Evolutionary conservation across 1,139 yeast species (phyloP), one percentile per base, ranked within the genome.

Genomic region (Arxiozyma telluris): DNA sequence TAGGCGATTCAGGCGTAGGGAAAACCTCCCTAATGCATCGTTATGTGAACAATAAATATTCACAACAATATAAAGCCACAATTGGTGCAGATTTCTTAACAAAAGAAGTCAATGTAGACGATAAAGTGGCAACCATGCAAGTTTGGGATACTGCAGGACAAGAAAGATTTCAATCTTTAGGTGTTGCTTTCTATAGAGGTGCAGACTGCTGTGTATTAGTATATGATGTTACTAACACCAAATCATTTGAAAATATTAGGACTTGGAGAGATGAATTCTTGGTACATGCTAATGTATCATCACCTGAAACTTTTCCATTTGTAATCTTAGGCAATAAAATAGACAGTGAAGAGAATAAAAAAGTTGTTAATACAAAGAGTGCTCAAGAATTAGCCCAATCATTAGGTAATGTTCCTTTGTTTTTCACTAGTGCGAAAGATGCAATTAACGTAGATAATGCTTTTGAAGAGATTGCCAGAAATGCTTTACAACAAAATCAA

Each of bases 131-230:
- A 20, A 83, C 90, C 4, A 78, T 84, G 76, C 96, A 93, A 76
- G 88, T 93, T 54, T 93, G 98, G 98, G 98, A 93, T 69, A 93
- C 98, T 47, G 98, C 98, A 2, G 98, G 98, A 38, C 98, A 93
- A 75, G 98, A 93, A 72, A 77, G 98, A 62, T 93, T 93, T 76
- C 98, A 93, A 73, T 84, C 95, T 57, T 77, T 93, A 59, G 98
- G 98, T 20, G 98, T 93, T 49, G 98, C 98, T 1, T 93, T 93
- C 70, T 93, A 93, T 71, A 78, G 98, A 63, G 98, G 98, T 42
- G 97, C 98, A 0, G 98, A 93, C 71, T 93, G 98, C 72, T 93
- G 98, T 72, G 98, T 93, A 11, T 78, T 93, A 58, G 96, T 94
- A 62, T 91, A 86, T 70, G 98, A 91, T 68, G 97, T 93, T 50